These are phyloP conservation scores for Candida ascalaphidarum DNA, from an alignment of 805 yeast species.

Conservation along the genomic window DNA sequence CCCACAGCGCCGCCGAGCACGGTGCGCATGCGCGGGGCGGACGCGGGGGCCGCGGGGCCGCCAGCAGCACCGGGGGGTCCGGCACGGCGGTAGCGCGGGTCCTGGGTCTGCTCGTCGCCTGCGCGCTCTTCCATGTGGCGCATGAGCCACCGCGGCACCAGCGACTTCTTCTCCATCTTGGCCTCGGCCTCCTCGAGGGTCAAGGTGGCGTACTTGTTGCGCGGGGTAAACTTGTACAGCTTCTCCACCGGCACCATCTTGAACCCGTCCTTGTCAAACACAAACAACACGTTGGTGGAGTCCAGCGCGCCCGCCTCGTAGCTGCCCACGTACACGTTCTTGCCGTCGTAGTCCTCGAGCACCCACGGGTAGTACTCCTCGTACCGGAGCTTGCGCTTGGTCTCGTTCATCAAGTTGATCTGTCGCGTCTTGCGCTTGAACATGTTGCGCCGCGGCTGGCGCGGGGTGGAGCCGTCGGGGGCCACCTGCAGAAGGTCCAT, in stretches of 20 bases:
- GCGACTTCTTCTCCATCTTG: slow-evolving; percentile 71
- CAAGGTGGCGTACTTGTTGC: slow-evolving; percentile 88
- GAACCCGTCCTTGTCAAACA: slow-evolving; percentile 81
- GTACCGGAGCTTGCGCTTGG: slow-evolving; percentile 74
- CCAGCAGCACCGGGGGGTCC: slow-evolving; percentile 2
- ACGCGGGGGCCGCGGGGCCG: slow-evolving; percentile 1
- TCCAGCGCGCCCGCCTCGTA: slow-evolving; percentile 89
- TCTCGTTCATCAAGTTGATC: slow-evolving; percentile 71
- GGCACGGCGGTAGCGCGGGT: slow-evolving; percentile 35
- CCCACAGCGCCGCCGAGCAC: slow-evolving; percentile 35
- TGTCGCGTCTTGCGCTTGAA: slow-evolving; percentile 80
- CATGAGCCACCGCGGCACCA: slow-evolving; percentile 94
- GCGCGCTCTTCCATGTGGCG: slow-evolving; percentile 66
- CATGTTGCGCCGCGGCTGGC: slow-evolving; percentile 41
- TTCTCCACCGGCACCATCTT: slow-evolving; percentile 94
- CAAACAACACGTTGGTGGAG: slow-evolving; percentile 69
- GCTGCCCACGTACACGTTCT: slow-evolving; percentile 90
- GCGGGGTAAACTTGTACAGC: slow-evolving; percentile 85
- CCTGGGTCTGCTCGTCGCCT: slow-evolving; percentile 42
- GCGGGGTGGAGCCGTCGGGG: slow-evolving; percentile 87
- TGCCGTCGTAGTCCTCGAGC: slow-evolving; percentile 91
- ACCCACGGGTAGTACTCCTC: slow-evolving; percentile 99
- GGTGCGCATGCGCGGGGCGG: slow-evolving; percentile 23
- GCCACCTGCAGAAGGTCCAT: slow-evolving; percentile 65
- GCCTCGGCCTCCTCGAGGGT: slow-evolving; percentile 96